Evolutionary conservation across 805 yeast genomes (phyloP), one percentile per base, ranked within the genome.

Genomic region (Ogataea kodamae): DNA sequence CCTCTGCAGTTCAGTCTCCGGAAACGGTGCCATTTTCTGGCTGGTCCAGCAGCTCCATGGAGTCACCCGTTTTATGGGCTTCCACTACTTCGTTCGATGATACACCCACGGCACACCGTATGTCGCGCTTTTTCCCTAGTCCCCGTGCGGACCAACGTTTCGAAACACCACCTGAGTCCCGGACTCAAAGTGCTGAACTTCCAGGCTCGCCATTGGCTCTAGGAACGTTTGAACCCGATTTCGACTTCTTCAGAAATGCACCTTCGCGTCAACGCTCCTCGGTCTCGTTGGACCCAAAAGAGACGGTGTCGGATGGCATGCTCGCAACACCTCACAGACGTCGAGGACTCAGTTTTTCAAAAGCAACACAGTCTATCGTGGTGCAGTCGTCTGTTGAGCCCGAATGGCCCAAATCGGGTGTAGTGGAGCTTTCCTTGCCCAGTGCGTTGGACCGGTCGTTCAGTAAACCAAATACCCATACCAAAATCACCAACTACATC

Each of bases 81-180:
- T 41, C 53, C 7, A 37, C 42, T 12, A 28, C 34, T 10, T 36
- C 44, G 3, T 20, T 40, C 10, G 51, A 45, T n/a, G 52, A 49
- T 16, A 51, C 55, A 4, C 52, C 57, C 7, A 40, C 38, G 5
- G 37, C 42, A 21, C 46, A 45, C 22, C 39, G 60, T 13, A 52
- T 54, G 48, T 55, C 64, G 4, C 40, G 65, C 16, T 60, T 61
- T 31, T 61, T 61, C 32, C 66, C 66, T 3, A 55, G 61, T 20
- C 64, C 64, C 3, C 31, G 44, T 4, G 22, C 41, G 6, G 59
- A 53, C 14, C 52, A 48, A 13, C 40, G 43, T 37, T 36, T 18
- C n/a, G 13, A 3, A 25, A 33, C n/a, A n/a, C n/a, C n/a, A n/a
- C 18, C 29, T 28, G 26, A 37, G 40, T 13, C 33, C 8, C 34